A percentile compares a stretch with the other conserved stretches of the same genome.
Conservation (phyloP, 768 basidiomycete species). For the Austroboletus festivus region DNA sequence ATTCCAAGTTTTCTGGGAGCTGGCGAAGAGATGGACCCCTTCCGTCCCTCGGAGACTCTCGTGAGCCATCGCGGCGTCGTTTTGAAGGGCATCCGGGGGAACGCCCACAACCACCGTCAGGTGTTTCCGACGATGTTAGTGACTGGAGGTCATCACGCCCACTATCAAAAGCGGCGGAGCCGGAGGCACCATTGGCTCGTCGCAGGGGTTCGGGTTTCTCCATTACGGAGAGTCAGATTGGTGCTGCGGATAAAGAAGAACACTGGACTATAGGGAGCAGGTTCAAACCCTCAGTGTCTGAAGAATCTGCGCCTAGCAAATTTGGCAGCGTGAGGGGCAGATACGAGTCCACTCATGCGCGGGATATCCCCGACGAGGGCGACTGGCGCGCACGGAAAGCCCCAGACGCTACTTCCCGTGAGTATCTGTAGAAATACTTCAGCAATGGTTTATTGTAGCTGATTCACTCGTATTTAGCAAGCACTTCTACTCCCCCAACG, state of each 20-base stretch:
- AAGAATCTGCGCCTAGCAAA: constrained; percentile 36
- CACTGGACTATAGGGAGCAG: constrained; percentile 73
- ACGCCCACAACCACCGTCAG: constrained; percentile 42
- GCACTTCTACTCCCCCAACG: constrained; percentile 73
- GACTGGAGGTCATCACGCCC: constrained; percentile 70
- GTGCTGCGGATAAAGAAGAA: constrained; percentile 75
- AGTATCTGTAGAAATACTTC: constrained; percentile 33
- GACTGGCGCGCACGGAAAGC: constrained; percentile 67
- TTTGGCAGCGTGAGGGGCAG: constrained; percentile 49
- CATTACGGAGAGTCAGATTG: constrained; percentile 38
- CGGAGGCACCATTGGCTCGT: constrained; percentile 45
- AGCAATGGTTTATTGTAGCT: constrained; percentile 6
- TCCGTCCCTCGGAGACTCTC: constrained; percentile 59
- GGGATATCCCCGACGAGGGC: constrained; percentile 52
- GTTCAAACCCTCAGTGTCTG: constrained; percentile 56
- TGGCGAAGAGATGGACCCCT: constrained; percentile 91
- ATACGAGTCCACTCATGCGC: constrained; percentile 54
- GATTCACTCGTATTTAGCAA: constrained; percentile 42
- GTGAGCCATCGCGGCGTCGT: constrained; percentile 63
- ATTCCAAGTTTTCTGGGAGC: constrained; percentile 74
- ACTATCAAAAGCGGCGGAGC: constrained; percentile 41
- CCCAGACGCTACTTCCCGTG: constrained; percentile 60
- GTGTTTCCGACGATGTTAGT: constrained; percentile 54
- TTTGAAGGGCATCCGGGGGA: constrained; percentile 53
- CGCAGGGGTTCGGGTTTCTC: constrained; percentile 60